Evolutionary conservation across 768 basidiomycete genomes (phyloP), one percentile per base, ranked within the genome.

Genomic region (Tylopilus plumbeoviolaceoides): DNA sequence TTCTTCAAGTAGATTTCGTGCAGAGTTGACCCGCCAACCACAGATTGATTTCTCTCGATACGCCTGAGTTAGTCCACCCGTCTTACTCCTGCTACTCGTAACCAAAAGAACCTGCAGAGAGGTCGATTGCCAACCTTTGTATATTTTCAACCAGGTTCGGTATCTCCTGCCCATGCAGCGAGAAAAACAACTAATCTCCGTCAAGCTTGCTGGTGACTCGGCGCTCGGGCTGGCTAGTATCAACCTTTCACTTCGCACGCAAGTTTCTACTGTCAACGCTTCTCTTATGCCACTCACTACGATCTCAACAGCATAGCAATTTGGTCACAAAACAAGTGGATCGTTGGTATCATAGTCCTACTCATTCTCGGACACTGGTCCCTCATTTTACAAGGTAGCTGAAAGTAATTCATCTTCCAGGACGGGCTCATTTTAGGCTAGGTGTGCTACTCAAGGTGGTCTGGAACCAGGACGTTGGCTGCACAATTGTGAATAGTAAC

Each of bases 331-430:
- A 78, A 78, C 45, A 70, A 72, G 55, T 81, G 74, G 59, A 72
- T 87, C 55, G 69, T 84, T 31, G 67, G 70, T 6, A 52, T 73
- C 8, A 69, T 88, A 11, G 63, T 81, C 7, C n/a, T 80, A 25
- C 60, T 87, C 44, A 81, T 83, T 40, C 70, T 86, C 12, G 85
- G 85, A 2, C 85, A 86, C 56, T 87, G 85, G 85, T 81, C 82
- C 0, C 66, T 87, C 43, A 80, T 87, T 53, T 69, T 87, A 20
- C 85, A 86, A 69, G 84, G 84, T 76, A 58, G 0, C 49, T 50
- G 28, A 47, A 33, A 23, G 41, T 8, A n/a, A 36, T 27, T 15
- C 0, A 12, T 55, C 50, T 17, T 27, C 10, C 11, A 7, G 40
- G 21, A 2, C 8, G 23, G 39, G 27, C 28, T 58, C 51, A 43